Percentiles rank a stretch among this genome's conserved stretches.
phyloP scores from a whole-genome alignment of 1,284 basidiomycete species.

The Pholiota adiposa region DNA sequence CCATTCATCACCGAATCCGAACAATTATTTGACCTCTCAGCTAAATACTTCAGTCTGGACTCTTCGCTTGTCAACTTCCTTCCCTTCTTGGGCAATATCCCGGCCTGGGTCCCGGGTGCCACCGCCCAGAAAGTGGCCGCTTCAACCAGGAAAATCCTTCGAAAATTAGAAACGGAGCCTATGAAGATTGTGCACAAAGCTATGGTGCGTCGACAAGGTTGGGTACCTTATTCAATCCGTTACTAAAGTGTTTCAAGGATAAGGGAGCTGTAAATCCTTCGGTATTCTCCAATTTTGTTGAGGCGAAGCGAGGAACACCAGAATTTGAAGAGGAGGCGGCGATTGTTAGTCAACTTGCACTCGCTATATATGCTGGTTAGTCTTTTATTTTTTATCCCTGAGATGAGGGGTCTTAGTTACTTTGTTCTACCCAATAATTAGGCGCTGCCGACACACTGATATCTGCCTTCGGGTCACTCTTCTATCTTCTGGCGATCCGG shows the following conservation, averaged over 20 bases:
- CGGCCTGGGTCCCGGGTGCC: slow-evolving; percentile 1
- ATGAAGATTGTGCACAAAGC: too few relatives aligned
- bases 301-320: slow-evolving; percentile 3
- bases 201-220: too few relatives aligned
- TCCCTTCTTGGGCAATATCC: neutral
- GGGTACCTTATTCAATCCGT: too few relatives aligned
- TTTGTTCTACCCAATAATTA: neutral
- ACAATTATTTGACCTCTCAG: neutral
- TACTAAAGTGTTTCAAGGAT: neutral
- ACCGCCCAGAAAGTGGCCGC: neutral
- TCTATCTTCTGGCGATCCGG: slow-evolving; percentile 37
- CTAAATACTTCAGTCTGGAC: neutral
- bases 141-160: too few relatives aligned
- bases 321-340: slow-evolving; percentile 19
- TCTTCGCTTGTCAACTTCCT: neutral
- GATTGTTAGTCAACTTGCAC: slow-evolving; percentile 25
- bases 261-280: neutral
- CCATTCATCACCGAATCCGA: neutral
- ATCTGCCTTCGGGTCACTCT: slow-evolving; percentile 26
- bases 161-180: too few relatives aligned
- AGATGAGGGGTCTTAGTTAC: too few relatives aligned
- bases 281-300: neutral
- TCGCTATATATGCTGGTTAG: slow-evolving; percentile 19
- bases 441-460: slow-evolving; percentile 3
- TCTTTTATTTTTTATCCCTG: neutral